Base-by-base conservation (phyloP, 106 monocot genomes). In the Allium fistulosum region DNA sequence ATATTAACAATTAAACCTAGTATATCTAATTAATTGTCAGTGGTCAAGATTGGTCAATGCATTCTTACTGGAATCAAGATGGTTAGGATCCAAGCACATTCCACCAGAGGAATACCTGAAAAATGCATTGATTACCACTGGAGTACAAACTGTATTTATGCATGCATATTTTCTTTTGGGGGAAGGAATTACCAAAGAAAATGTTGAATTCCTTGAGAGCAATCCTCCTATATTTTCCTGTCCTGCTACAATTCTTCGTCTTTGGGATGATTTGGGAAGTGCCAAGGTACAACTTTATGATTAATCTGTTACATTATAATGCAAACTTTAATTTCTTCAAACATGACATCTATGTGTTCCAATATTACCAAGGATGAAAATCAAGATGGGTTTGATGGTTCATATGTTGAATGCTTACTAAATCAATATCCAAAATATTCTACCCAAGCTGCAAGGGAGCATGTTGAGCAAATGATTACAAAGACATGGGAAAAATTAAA, bases 241-340 rank as follows among this genome's bases (percentile, higher is more conserved):
- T 48, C 58, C 77, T 11, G 82, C 82, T 37, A 77, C 22, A 48
- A 82, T 82, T 67, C 76, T 86, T 57, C 59, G 86, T 4, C 86
- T 87, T 68, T 80, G 76, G 74, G 86, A 87, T 69, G 86, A 87
- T 68, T 61, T 87, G 17, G 79, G 79, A 57, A 79, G 76, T 82
- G 86, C 82, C 9, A 69, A 82, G 86, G 81, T 81, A 55, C 0
- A 11, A 9, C 16, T 48, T 4, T 70, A 11, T 48, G 10, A 47
- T 48, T 12, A 37, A 52, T 13, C 3, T 18, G 2, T 49, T 46
- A 55, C 53, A 6, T 11, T 6, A 12, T 12, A 11, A 55, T 55
- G 53, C 6, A 55, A 55, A 12, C 15, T 15, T 12, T 55, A 12
- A 12, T 12, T 11, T 11, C 53, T 15, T 12, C 15, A 55, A 12